Base-by-base conservation (phyloP, 139 green algal species). In the Diplosphaera chodatii region DNA sequence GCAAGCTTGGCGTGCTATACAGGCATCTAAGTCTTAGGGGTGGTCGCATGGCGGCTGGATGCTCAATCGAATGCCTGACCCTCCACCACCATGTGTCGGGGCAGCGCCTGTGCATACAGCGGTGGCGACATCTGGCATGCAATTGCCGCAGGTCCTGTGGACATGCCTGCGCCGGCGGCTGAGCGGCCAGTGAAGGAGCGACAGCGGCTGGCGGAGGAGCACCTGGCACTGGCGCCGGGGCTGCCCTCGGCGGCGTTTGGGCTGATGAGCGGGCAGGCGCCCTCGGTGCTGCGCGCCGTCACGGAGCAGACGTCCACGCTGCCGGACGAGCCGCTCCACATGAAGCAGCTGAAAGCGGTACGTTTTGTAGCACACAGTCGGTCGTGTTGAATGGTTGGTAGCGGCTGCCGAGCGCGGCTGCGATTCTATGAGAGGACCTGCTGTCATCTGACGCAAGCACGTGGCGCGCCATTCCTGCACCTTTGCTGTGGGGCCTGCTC, bases 401-500 rank as follows among this genome's bases (percentile, higher is more conserved):
- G n/a, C n/a, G n/a, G n/a, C n/a, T n/a, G n/a, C n/a, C n/a, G n/a
- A n/a, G n/a, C n/a, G n/a, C n/a, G n/a, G n/a, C n/a, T n/a, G n/a
- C n/a, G n/a, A n/a, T n/a, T n/a, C n/a, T n/a, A n/a, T n/a, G n/a
- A n/a, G n/a, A n/a, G n/a, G n/a, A n/a, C n/a, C n/a, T n/a, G n/a
- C n/a, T n/a, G n/a, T n/a, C n/a, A n/a, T n/a, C n/a, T n/a, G n/a
- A n/a, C n/a, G n/a, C n/a, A n/a, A n/a, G n/a, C n/a, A n/a, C n/a
- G n/a, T n/a, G n/a, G n/a, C n/a, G n/a, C n/a, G n/a, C n/a, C n/a
- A n/a, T n/a, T n/a, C n/a, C n/a, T n/a, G n/a, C n/a, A n/a, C n/a
- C n/a, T n/a, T n/a, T n/a, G n/a, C n/a, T n/a, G 67, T 87, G 22
- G 78, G 77, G 71, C 70, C 67, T 40, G 77, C 77, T 28, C 67